phyloP scores from a whole-genome alignment of 352 stramenopile species.

The Halophytophthora polymorphica region DNA sequence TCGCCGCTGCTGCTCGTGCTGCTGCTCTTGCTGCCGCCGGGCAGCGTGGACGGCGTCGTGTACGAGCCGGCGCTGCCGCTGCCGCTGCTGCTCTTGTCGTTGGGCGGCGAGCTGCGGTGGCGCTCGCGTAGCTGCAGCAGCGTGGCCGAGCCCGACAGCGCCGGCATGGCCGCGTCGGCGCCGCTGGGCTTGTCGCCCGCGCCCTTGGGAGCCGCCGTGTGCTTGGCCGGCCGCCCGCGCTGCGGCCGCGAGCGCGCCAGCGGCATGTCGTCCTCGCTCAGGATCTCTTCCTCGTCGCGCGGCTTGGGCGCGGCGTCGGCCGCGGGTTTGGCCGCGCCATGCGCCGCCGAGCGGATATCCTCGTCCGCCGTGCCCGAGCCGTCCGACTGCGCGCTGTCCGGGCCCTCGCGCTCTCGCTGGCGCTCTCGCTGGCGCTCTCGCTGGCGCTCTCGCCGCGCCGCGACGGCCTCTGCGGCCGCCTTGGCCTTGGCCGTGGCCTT shows the following conservation, averaged over 20 bases:
- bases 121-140: slow-evolving; percentile 22
- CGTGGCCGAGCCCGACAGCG: slow-evolving; percentile 43
- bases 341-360: slow-evolving; percentile 15
- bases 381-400: slow-evolving; percentile 4
- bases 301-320: slow-evolving; percentile 4
- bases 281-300: background rate
- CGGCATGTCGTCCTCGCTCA: background rate
- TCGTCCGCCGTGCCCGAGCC: slow-evolving; percentile 28
- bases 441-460: background rate
- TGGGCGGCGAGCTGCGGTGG: slow-evolving; percentile 2
- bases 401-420: background rate
- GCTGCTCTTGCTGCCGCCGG: background rate
- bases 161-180: slow-evolving; percentile 22
- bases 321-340: slow-evolving; percentile 4
- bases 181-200: background rate
- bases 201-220: background rate
- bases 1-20: slow-evolving; percentile 1
- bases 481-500: slow-evolving; percentile 6
- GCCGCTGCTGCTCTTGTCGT: slow-evolving; percentile 10
- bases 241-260: background rate
- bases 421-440: slow-evolving; percentile 4
- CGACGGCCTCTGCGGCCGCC: background rate
- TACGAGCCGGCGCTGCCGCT: background rate
- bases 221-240: background rate
- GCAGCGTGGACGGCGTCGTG: too few relatives aligned